Percentiles rank a stretch among this genome's conserved stretches.
Evolutionary conservation across 371 early-diverging fungal genomes (phyloP).

Genomic region (Mortierella sp.): DNA sequence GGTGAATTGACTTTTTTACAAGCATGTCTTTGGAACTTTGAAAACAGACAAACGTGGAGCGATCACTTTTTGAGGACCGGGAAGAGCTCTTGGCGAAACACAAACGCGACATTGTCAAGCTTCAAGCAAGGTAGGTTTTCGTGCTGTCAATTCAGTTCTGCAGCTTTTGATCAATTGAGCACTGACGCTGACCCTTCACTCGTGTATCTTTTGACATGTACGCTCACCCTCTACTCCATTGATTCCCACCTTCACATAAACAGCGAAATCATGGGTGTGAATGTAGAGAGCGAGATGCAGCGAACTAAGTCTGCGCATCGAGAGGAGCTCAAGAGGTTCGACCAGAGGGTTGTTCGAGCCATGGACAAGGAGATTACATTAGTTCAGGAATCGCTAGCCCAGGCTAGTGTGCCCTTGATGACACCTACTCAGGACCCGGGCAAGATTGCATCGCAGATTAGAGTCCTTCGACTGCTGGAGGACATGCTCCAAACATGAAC

Average conservation of each 20-base stretch:
- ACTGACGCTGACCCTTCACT: background rate
- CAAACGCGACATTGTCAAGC: slow-evolving; percentile 31
- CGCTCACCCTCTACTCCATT: background rate
- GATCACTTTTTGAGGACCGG: slow-evolving; percentile 29
- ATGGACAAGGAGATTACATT: slow-evolving; percentile 33
- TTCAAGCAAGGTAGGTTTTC: slow-evolving; percentile 46
- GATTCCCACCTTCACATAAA: background rate
- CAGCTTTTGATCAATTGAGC: background rate
- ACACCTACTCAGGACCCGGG: slow-evolving; percentile 21
- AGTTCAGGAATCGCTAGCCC: slow-evolving; percentile 27
- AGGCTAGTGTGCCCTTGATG: slow-evolving; percentile 39
- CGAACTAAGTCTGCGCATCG: slow-evolving; percentile 24
- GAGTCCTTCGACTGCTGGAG: slow-evolving; percentile 43
- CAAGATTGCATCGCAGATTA: slow-evolving; percentile 39
- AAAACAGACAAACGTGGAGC: slow-evolving; percentile 22
- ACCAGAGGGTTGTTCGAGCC: slow-evolving; percentile 28
- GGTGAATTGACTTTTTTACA: background rate
- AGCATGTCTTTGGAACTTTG: background rate
- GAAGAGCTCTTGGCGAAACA: slow-evolving; percentile 29
- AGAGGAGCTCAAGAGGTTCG: slow-evolving; percentile 39
- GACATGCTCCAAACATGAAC: slow-evolving; percentile 41
- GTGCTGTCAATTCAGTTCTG: background rate
- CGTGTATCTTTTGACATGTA: background rate
- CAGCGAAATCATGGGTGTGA: slow-evolving; percentile 53
- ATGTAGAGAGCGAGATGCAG: slow-evolving; percentile 21